These are phyloP conservation scores for Emiliania huxleyi DNA, from an alignment of 78 protist genomes.

Conservation along the genomic window DNA sequence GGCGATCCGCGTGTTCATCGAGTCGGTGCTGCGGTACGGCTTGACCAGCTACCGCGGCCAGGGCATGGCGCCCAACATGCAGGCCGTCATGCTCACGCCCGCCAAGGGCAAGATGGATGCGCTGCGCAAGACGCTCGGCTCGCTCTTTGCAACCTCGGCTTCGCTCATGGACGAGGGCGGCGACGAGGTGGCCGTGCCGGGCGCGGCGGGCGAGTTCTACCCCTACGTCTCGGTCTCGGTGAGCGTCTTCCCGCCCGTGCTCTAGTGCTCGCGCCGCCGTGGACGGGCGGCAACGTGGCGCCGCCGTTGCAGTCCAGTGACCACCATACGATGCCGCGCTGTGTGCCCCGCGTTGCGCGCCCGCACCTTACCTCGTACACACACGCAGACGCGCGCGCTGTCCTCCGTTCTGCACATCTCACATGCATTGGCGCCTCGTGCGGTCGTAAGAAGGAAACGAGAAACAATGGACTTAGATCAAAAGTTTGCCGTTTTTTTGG, in stretches of 20 bases:
- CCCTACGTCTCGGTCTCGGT: background rate
- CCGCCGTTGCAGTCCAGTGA: too few species aligned
- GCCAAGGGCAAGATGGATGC: background rate
- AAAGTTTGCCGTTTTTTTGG: too few species aligned
- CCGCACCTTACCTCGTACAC: too few species aligned
- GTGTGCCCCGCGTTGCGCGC: too few species aligned
- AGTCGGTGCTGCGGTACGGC: conserved; percentile 84
- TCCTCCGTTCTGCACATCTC: too few species aligned
- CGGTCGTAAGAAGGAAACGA: too few species aligned
- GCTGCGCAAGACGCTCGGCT: conserved; percentile 9
- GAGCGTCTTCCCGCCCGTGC: background rate
- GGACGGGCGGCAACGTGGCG: too few species aligned
- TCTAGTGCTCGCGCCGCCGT: too few species aligned
- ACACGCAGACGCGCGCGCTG: too few species aligned
- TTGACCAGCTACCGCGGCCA: conserved; percentile 10
- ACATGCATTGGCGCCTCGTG: too few species aligned
- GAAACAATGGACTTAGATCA: too few species aligned
- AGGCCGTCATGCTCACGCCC: conserved; percentile 59
- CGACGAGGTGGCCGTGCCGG: background rate
- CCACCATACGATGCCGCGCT: too few species aligned
- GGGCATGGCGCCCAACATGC: conserved; percentile 67
- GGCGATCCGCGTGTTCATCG: conserved; percentile 79
- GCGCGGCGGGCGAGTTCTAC: background rate
- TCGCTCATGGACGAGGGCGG: background rate
- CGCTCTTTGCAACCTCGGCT: background rate